Evolutionary conservation across 495 filamentous ascomycete genomes (phyloP), one percentile per base, ranked within the genome.

Genomic region (Acidiella bohemica): DNA sequence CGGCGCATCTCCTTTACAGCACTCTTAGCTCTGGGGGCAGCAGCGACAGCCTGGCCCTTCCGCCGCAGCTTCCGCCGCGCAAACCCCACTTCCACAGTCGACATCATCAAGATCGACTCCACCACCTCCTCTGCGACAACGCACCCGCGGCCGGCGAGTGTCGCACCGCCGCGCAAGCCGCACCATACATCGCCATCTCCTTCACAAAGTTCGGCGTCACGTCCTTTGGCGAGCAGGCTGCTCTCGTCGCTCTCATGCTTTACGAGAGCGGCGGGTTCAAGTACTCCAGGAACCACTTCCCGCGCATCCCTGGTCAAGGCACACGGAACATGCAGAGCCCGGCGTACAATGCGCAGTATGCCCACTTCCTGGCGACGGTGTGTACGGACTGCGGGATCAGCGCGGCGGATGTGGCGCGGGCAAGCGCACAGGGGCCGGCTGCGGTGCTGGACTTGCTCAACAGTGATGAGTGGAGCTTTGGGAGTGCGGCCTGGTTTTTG

Each of bases 261-360:
- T 73, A 73, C 56, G 85, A 93, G 58, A 72, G 67, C 16, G 71
- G 39, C 25, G 68, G 81, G 53, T 59, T 61, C 48, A 41, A 56
- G 26, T 59, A 56, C 55, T 44, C 52, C 43, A 49, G 36, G 19
- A 54, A 58, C 39, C 48, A 56, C 40, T 50, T 26, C 38, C 81
- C 5, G 68, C 73, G 3, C 24, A 57, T 39, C 25, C 68, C 47
- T 0, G 85, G 83, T 0, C 81, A 93, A 55, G 85, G 85, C 14
- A 92, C 83, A 0, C 69, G 77, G 17, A 84, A 84, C 56, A 86
- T 90, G 83, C 78, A 83, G 66, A 67, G 61, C 40, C 59, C 67
- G 12, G 39, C 57, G 7, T 80, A 56, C 62, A 77, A 82, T 59
- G 44, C 66, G 5, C 30, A 67, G 55, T 92, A 86, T 55, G 81